These are phyloP conservation scores for Diutina catenulata DNA, from an alignment of 1,139 yeast genomes.

Conservation along the genomic window DNA sequence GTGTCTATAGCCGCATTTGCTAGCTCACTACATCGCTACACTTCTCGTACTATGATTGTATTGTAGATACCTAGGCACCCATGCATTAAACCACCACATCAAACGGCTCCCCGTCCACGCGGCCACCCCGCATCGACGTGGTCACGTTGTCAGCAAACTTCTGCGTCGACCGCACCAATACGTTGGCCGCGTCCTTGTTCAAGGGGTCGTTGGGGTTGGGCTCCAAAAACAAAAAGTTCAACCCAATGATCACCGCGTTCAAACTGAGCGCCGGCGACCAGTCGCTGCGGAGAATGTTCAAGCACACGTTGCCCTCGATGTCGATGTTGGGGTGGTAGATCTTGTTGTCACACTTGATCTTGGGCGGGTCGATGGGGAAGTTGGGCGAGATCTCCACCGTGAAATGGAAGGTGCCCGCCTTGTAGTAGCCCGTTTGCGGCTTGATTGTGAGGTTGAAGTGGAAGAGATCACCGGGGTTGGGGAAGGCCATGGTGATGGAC, in stretches of 20 bases:
- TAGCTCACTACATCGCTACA: too few relatives aligned
- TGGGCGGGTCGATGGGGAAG: slow-evolving; percentile 92
- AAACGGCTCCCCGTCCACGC: slow-evolving; percentile 45
- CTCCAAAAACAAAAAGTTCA: slow-evolving; percentile 75
- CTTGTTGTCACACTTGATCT: slow-evolving; percentile 55
- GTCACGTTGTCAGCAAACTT: slow-evolving; percentile 49
- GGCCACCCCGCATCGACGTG: slow-evolving; percentile 62
- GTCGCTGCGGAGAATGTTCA: slow-evolving; percentile 84
- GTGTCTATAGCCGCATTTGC: neutral
- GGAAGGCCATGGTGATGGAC: slow-evolving; percentile 45
- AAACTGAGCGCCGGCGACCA: slow-evolving; percentile 92
- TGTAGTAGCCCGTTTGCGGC: slow-evolving; percentile 78
- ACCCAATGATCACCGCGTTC: slow-evolving; percentile 73
- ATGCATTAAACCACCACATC: slow-evolving; percentile 38
- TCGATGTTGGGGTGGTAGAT: slow-evolving; percentile 95
- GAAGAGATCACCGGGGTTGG: slow-evolving; percentile 47
- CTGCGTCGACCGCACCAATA: slow-evolving; percentile 45
- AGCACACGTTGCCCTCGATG: slow-evolving; percentile 78
- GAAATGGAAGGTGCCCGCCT: slow-evolving; percentile 58
- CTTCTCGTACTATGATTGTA: too few relatives aligned
- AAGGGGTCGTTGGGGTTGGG: slow-evolving; percentile 91
- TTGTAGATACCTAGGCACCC: neutral
- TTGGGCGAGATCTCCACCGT: slow-evolving; percentile 51
- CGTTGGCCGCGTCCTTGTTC: slow-evolving; percentile 80
- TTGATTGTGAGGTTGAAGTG: slow-evolving; percentile 44